Conservation (phyloP, 2,329 filamentous ascomycete species). For the Leptographium wingfieldii region DNA sequence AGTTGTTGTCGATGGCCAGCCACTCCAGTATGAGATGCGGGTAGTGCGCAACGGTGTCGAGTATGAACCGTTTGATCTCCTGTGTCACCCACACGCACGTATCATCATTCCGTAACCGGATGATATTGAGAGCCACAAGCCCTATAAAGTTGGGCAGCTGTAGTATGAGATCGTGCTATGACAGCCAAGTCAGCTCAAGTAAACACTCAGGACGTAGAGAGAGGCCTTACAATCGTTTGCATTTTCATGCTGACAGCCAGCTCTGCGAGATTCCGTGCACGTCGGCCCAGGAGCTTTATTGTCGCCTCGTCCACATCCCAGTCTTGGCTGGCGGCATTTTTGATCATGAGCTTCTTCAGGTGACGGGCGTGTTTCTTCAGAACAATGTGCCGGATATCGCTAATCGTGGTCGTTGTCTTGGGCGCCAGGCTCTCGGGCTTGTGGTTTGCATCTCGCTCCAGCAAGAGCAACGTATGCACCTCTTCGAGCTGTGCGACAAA, state of each 20-base stretch:
- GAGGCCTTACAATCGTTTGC: slow-evolving; percentile 35
- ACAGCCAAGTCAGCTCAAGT: not conserved
- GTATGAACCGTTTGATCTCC: slow-evolving; percentile 44
- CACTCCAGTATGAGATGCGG: slow-evolving; percentile 44
- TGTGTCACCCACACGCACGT: slow-evolving; percentile 43
- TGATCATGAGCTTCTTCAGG: slow-evolving; percentile 46
- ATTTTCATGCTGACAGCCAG: slow-evolving; percentile 43
- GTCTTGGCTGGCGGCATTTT: slow-evolving; percentile 36
- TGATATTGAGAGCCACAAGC: slow-evolving; percentile 42
- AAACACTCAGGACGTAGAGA: not conserved
- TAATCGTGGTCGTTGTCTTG: slow-evolving; percentile 35
- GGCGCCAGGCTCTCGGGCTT: slow-evolving; percentile 41
- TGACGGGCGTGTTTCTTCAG: slow-evolving; percentile 44
- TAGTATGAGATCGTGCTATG: slow-evolving; percentile 45
- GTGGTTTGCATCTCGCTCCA: slow-evolving; percentile 39
- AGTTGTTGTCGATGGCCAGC: slow-evolving; percentile 39
- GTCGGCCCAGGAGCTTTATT: slow-evolving; percentile 38
- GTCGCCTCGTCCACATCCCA: slow-evolving; percentile 49
- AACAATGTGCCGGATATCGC: slow-evolving; percentile 44
- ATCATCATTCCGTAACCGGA: slow-evolving; percentile 41
- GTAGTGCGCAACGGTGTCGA: slow-evolving; percentile 44
- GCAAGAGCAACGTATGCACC: slow-evolving; percentile 45
- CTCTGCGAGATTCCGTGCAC: slow-evolving; percentile 38
- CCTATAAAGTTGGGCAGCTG: slow-evolving; percentile 37
- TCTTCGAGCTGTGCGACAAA: slow-evolving; percentile 39